A percentile compares a stretch with the other conserved stretches of the same genome.
These are phyloP conservation scores for Boletus rex-veris DNA, from an alignment of 768 basidiomycete genomes.

Conservation along the genomic window DNA sequence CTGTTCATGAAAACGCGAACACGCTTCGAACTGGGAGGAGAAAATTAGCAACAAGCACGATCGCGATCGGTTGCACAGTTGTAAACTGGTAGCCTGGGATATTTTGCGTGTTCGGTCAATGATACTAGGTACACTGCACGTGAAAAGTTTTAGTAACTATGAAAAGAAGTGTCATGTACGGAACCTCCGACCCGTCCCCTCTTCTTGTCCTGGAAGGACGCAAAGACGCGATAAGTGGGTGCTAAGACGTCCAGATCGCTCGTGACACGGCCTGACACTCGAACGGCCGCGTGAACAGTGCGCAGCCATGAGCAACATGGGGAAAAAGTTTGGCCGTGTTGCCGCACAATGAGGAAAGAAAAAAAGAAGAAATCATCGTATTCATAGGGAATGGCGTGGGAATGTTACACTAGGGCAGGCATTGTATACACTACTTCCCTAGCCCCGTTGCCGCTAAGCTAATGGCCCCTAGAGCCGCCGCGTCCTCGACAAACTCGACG, in stretches of 20 bases:
- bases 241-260: conserved; percentile 75
- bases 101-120: no score
- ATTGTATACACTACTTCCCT: background rate
- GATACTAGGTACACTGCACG: background rate
- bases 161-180: conserved; percentile 29
- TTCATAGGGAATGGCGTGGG: conserved; percentile 10
- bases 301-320: conserved; percentile 87
- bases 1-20: no score
- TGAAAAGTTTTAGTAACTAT: background rate
- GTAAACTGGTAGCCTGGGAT: no score
- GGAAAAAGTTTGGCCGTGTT: conserved; percentile 75
- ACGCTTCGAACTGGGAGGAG: no score
- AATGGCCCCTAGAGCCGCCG: conserved; percentile 59
- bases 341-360: conserved; percentile 60
- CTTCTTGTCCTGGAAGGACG: conserved; percentile 34
- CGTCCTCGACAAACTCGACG: conserved; percentile 68
- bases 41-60: no score
- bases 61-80: no score
- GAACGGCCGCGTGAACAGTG: conserved; percentile 63
- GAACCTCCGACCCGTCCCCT: conserved; percentile 79
- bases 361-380: background rate
- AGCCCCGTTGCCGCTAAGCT: conserved; percentile 40
- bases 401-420: conserved; percentile 22
- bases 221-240: conserved; percentile 61
- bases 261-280: conserved; percentile 88